A percentile compares a stretch with the other conserved stretches of the same genome.
Conservation (phyloP, 768 basidiomycete species). For the Porphyrellus cyaneotinctus region DNA sequence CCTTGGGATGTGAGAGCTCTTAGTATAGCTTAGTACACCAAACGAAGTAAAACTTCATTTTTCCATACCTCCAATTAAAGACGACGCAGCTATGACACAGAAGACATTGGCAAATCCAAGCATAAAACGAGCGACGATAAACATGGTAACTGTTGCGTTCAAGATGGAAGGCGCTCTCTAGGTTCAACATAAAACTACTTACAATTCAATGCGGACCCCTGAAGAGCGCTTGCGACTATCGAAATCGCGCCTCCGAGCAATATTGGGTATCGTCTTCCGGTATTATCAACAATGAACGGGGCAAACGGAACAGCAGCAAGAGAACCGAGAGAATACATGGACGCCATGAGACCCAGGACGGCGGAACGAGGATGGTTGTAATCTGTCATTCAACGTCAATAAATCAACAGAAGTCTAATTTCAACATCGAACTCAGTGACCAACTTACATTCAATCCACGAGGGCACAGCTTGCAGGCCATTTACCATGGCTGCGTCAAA, state of each 20-base stretch:
- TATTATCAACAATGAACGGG: constrained; percentile 1
- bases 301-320: constrained; percentile 46
- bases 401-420: not conserved
- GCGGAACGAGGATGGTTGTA: constrained; percentile 52
- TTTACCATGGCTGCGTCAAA: constrained; percentile 55
- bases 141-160: constrained; percentile 2
- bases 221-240: constrained; percentile 10
- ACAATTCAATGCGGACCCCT: constrained; percentile 14
- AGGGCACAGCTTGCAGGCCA: constrained; percentile 54
- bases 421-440: not conserved
- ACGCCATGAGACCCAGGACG: constrained; percentile 26
- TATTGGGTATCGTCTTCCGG: constrained; percentile 11
- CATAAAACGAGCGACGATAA: constrained; percentile 14
- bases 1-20: constrained; percentile 19
- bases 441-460: constrained; percentile 50
- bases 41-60: not conserved
- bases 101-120: constrained; percentile 13
- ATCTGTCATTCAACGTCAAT: constrained; percentile 32
- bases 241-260: constrained; percentile 5
- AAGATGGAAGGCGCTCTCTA: not conserved
- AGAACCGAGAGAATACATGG: constrained; percentile 57
- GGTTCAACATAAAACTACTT: not conserved
- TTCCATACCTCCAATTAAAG: constrained; percentile 19
- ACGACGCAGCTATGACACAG: constrained; percentile 19
- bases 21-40: not conserved